Evolutionary conservation across 148 eudicot species (phyloP).

Genomic region (Chenopodium formosanum): DNA sequence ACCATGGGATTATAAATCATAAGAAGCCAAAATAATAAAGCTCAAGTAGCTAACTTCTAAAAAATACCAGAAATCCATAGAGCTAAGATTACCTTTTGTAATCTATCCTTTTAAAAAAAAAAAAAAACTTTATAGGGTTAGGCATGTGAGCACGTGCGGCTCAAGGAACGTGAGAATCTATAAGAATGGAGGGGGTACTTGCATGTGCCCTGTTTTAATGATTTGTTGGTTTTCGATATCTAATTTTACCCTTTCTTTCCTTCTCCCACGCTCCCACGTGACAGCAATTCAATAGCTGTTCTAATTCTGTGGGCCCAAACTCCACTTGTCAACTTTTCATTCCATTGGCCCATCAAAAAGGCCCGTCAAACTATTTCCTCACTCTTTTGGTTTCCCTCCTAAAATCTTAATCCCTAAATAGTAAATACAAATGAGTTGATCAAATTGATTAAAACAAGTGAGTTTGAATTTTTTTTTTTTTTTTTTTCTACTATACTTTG

Average conservation of each 20-base stretch:
- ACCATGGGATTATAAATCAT: slow-evolving; percentile 4
- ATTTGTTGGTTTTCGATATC: slow-evolving; percentile 23
- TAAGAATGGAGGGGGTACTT: neutral
- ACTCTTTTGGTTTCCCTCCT: no score
- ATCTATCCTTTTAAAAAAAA: slow-evolving; percentile 5
- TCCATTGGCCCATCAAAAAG: neutral
- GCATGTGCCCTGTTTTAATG: slow-evolving; percentile 40
- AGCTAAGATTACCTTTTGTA: slow-evolving; percentile 3
- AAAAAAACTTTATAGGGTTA: slow-evolving; percentile 20
- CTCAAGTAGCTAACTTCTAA: neutral
- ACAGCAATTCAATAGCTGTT: slow-evolving; percentile 15
- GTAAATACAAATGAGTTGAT: no score
- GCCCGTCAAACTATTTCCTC: neutral
- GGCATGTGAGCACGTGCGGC: slow-evolving; percentile 40
- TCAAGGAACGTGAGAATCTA: slow-evolving; percentile 32
- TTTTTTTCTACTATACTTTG: neutral
- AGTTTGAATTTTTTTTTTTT: no score
- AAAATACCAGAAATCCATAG: neutral
- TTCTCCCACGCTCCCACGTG: slow-evolving; percentile 29
- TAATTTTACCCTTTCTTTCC: neutral
- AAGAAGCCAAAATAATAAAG: slow-evolving; percentile 6
- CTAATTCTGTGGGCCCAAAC: slow-evolving; percentile 7
- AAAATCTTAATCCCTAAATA: no score
- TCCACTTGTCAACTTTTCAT: slow-evolving; percentile 10
- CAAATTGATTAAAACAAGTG: neutral